Evolutionary conservation across 129 eudicot species (phyloP).

Genomic region (Arctium lappa): DNA sequence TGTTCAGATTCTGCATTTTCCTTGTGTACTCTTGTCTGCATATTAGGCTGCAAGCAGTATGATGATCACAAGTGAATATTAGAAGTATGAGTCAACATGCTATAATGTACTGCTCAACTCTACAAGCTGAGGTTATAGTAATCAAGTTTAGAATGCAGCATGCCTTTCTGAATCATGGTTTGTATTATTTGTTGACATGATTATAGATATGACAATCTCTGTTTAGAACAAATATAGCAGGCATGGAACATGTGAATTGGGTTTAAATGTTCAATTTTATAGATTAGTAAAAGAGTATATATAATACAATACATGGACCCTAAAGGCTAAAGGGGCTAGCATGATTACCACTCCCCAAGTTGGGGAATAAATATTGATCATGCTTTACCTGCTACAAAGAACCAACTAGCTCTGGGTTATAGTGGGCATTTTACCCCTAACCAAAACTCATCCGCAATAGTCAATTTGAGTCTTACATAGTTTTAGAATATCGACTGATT

Average conservation of each 20-base stretch:
- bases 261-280: neutral
- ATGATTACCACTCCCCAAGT: neutral
- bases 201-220: neutral
- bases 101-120: neutral
- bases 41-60: slow-evolving; percentile 67
- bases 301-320: neutral
- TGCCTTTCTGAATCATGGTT: neutral
- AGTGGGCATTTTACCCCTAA: neutral
- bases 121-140: neutral
- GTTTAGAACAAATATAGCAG: neutral
- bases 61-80: neutral
- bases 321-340: neutral
- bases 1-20: slow-evolving; percentile 82
- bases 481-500: neutral
- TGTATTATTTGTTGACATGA: neutral
- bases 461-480: neutral
- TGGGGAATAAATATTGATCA: neutral
- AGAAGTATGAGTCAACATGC: neutral
- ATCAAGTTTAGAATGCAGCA: neutral
- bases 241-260: neutral
- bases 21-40: slow-evolving; percentile 61
- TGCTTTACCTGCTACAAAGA: neutral
- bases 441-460: neutral
- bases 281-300: neutral
- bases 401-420: neutral